Percentiles rank a stretch among this genome's conserved stretches.
Conservation (phyloP, 768 basidiomycete species). For the Boletus reticuloceps region DNA sequence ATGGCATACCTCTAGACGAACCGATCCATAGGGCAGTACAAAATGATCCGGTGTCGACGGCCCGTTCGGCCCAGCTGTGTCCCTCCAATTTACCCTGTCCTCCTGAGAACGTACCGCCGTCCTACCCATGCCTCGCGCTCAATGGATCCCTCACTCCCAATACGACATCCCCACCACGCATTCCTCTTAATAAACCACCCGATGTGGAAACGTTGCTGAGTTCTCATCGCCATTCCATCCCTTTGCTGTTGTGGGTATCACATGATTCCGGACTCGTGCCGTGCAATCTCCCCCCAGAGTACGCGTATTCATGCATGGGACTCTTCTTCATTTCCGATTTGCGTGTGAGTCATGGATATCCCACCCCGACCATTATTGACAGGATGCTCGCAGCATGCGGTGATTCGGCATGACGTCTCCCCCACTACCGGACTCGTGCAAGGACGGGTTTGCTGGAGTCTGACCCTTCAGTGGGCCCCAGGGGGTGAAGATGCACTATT, state of each 20-base stretch:
- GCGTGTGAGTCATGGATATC: constrained; percentile 28
- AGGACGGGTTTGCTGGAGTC: constrained; percentile 43
- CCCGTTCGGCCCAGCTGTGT: background rate
- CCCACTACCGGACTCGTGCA: constrained; percentile 3
- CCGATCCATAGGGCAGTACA: background rate
- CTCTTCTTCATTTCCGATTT: constrained; percentile 43
- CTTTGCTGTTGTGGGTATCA: constrained; percentile 42
- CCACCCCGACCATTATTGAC: background rate
- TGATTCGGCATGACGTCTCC: background rate
- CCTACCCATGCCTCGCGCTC: background rate
- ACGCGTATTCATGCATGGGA: constrained; percentile 44
- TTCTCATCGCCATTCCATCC: constrained; percentile 36
- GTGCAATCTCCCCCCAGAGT: constrained; percentile 33
- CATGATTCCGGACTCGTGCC: constrained; percentile 29
- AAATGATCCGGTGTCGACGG: background rate
- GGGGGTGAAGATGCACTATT: constrained; percentile 45
- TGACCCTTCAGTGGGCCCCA: constrained; percentile 47
- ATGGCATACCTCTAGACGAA: background rate
- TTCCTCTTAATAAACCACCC: constrained; percentile 35
- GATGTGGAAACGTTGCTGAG: constrained; percentile 45
- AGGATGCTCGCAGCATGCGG: constrained; percentile 14
- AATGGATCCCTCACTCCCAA: background rate
- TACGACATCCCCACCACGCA: background rate
- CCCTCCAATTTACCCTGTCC: background rate
- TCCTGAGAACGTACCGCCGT: background rate